phyloP scores from a whole-genome alignment of 2,329 filamentous ascomycete genomes.

The Pleochaeta shiraiana region DNA sequence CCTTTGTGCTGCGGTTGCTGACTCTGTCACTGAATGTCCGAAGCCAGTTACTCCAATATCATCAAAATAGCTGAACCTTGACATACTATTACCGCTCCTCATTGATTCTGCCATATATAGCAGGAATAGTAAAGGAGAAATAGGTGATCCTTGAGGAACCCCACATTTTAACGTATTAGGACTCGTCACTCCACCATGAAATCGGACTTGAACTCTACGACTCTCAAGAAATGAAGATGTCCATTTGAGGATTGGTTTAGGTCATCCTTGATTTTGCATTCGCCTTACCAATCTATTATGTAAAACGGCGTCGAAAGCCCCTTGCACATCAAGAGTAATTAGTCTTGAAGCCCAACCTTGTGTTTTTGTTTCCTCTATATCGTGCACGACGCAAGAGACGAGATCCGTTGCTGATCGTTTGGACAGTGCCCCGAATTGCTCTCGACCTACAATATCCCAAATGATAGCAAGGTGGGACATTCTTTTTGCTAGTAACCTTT shows the following conservation, averaged over 20 bases:
- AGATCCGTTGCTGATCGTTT: background rate
- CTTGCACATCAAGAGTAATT: background rate
- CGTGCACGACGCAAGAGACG: background rate
- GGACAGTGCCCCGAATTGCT: background rate
- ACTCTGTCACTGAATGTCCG: background rate
- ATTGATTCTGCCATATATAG: background rate
- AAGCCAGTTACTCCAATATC: background rate
- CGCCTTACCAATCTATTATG: background rate
- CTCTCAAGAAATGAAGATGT: background rate
- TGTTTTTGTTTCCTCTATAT: background rate
- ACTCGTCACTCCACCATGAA: background rate
- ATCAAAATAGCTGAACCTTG: background rate
- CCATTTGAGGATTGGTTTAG: background rate
- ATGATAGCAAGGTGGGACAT: background rate
- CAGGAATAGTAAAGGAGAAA: background rate
- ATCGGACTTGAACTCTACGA: background rate
- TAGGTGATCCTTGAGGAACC: background rate
- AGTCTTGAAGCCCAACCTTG: background rate
- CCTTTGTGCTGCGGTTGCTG: background rate
- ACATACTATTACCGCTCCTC: background rate
- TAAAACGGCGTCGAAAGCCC: background rate
- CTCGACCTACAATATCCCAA: background rate
- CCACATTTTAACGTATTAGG: background rate
- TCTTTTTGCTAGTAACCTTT: background rate
- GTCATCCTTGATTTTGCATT: background rate